A percentile compares a stretch with the other conserved stretches of the same genome.
Evolutionary conservation across 2,329 filamentous ascomycete genomes (phyloP).

Genomic region (Sphaceloma murrayae): DNA sequence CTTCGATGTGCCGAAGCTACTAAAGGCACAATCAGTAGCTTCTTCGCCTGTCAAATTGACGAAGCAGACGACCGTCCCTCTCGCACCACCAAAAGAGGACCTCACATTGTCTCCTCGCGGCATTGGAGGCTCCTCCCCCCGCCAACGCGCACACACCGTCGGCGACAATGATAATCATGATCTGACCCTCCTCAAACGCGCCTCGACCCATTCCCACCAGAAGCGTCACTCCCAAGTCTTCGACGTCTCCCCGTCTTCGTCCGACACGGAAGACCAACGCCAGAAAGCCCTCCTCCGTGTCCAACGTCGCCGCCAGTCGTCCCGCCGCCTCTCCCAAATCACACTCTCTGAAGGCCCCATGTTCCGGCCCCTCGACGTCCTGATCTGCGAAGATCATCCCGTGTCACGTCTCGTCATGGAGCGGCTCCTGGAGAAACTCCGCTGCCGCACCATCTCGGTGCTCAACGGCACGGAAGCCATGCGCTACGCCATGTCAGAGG

Average conservation of each 20-base stretch:
- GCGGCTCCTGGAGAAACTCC: slow-evolving; percentile 85
- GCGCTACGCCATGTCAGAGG: slow-evolving; percentile 87
- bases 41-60: slow-evolving; percentile 45
- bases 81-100: slow-evolving; percentile 40
- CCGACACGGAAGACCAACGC: slow-evolving; percentile 90
- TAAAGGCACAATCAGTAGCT: slow-evolving; percentile 42
- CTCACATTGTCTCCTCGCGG: slow-evolving; percentile 26
- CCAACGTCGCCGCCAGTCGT: slow-evolving; percentile 87
- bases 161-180: slow-evolving; percentile 72
- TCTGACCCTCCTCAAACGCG: slow-evolving; percentile 59
- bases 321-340: slow-evolving; percentile 86
- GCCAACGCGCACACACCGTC: slow-evolving; percentile 78
- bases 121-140: slow-evolving; percentile 41
- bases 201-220: slow-evolving; percentile 50
- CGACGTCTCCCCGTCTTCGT: slow-evolving; percentile 93
- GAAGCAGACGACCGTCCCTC: slow-evolving; percentile 38
- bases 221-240: slow-evolving; percentile 92
- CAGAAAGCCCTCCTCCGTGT: slow-evolving; percentile 85
- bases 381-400: slow-evolving; percentile 96
- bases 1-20: slow-evolving; percentile 59
- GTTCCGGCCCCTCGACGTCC: slow-evolving; percentile 82
- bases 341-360: slow-evolving; percentile 72
- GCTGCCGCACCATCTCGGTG: slow-evolving; percentile 87
- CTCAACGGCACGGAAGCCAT: slow-evolving; percentile 85
- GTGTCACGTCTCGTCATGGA: slow-evolving; percentile 99